These are phyloP conservation scores for Fusarium sulawesiense DNA, from an alignment of 2,329 filamentous ascomycete genomes.

Conservation along the genomic window DNA sequence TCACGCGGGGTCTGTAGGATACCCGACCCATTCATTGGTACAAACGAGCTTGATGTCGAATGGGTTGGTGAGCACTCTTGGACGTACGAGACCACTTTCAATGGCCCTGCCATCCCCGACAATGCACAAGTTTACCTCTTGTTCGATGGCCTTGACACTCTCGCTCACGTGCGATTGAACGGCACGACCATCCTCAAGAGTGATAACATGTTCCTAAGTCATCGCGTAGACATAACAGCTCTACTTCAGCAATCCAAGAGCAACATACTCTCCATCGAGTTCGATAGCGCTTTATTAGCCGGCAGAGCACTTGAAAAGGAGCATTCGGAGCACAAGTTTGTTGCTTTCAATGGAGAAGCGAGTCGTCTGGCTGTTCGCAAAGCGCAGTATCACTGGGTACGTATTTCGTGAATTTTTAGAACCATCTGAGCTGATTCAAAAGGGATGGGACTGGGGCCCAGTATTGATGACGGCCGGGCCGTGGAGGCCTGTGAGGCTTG, in stretches of 20 bases:
- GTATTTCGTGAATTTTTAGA: not conserved
- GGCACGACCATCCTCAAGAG: not conserved
- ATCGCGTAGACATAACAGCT: not conserved
- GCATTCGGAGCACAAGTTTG: constrained; percentile 4
- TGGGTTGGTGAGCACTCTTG: constrained; percentile 5
- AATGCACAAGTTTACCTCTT: not conserved
- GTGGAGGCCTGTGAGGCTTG: constrained; percentile 74
- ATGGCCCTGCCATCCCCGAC: not conserved
- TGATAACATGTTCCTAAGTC: constrained; percentile 12
- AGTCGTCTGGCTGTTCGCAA: constrained; percentile 60
- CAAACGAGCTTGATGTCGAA: constrained; percentile 5
- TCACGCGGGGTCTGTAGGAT: not conserved
- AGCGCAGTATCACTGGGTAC: constrained; percentile 72
- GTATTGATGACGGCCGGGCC: constrained; percentile 71
- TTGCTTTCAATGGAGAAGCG: constrained; percentile 47
- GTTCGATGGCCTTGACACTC: constrained; percentile 12
- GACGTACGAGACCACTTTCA: constrained; percentile 9
- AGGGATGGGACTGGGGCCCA: constrained; percentile 77
- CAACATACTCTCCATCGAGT: not conserved
- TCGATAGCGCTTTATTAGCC: constrained; percentile 2
- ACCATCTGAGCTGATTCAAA: rapidly evolving
- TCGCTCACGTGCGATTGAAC: not conserved
- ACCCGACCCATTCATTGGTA: not conserved
- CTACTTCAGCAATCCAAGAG: not conserved
- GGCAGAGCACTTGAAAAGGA: constrained; percentile 1